phyloP scores from a whole-genome alignment of 192 early-diverging fungal genomes.

The Spinellus fusiger region DNA sequence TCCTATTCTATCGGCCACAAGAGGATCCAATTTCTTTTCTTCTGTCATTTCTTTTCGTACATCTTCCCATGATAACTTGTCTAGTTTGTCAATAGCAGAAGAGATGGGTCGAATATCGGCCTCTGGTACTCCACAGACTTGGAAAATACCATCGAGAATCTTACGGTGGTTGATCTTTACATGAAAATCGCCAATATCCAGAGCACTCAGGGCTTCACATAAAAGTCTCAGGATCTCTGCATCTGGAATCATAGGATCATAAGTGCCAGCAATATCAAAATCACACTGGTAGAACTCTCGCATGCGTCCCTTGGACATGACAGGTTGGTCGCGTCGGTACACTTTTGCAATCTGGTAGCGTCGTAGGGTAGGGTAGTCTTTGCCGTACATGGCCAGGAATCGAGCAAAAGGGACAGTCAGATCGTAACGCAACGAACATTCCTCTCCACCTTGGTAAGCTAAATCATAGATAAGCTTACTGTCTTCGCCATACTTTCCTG shows the following conservation, averaged over 20 bases:
- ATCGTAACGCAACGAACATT: conserved; percentile 94
- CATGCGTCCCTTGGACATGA: conserved; percentile 98
- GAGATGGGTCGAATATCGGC: conserved; percentile 89
- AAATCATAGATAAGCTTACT: conserved; percentile 98
- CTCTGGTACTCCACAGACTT: conserved; percentile 87
- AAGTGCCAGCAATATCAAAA: conserved; percentile 94
- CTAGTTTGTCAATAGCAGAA: conserved; percentile 97
- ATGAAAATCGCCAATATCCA: conserved; percentile 85
- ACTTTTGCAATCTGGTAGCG: conserved; percentile 98
- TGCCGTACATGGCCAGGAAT: conserved; percentile 88
- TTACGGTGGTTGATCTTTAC: conserved; percentile 98
- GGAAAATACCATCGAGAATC: conserved; percentile 96
- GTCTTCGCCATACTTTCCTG: conserved; percentile 98
- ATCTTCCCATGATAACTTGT: conserved; percentile 87
- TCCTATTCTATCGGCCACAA: conserved; percentile 87
- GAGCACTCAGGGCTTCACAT: conserved; percentile 69
- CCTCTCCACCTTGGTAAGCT: conserved; percentile 94
- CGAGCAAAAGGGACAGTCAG: conserved; percentile 97
- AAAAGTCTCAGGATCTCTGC: conserved; percentile 81
- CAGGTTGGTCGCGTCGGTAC: conserved; percentile 96
- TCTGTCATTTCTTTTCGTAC: conserved; percentile 91
- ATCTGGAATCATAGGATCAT: conserved; percentile 97
- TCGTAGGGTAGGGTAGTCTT: conserved; percentile 81
- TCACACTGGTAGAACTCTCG: conserved; percentile 98
- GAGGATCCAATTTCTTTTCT: conserved; percentile 80